Evolutionary conservation across 495 filamentous ascomycete species (phyloP).

Genomic region (Mytilinidion resinicola): DNA sequence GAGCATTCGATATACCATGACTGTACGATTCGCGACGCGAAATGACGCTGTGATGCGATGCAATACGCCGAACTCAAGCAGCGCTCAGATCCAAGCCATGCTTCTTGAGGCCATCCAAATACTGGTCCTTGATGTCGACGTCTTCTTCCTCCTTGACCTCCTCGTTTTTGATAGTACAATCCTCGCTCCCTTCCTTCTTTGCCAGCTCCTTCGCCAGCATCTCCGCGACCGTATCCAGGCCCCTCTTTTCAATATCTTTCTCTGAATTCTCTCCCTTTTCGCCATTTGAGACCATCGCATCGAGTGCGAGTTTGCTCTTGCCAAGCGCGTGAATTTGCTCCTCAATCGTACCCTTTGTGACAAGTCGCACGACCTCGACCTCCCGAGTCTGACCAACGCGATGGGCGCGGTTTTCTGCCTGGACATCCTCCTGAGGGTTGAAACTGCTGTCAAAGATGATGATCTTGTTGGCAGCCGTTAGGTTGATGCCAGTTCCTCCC

Average conservation of each 20-base stretch:
- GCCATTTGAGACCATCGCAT: conserved; percentile 57
- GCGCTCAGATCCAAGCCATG: conserved; percentile 32
- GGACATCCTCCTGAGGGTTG: conserved; percentile 93
- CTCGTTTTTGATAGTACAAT: conserved; percentile 28
- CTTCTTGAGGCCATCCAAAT: conserved; percentile 33
- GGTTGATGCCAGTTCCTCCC: conserved; percentile 90
- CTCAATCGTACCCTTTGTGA: conserved; percentile 80
- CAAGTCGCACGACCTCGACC: conserved; percentile 78
- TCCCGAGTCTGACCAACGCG: conserved; percentile 83
- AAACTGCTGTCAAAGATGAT: conserved; percentile 94
- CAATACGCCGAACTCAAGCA: conserved; percentile 1
- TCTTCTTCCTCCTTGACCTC: conserved; percentile 7
- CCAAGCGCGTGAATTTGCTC: conserved; percentile 87
- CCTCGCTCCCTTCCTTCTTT: conserved; percentile 8
- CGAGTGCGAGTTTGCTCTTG: conserved; percentile 86
- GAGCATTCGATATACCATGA: too few relatives aligned
- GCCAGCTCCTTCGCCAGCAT: conserved; percentile 49
- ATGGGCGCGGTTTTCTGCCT: conserved; percentile 95
- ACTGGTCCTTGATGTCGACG: conserved; percentile 33
- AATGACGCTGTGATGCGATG: too few relatives aligned
- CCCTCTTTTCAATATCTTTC: conserved; percentile 11
- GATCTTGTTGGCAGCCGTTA: conserved; percentile 92
- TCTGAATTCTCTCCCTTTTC: conserved; percentile 3
- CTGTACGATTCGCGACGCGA: too few relatives aligned
- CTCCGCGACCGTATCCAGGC: conserved; percentile 45